Percentiles rank a stretch among this genome's conserved stretches.
phyloP scores from a whole-genome alignment of 768 basidiomycete genomes.

The Melanogaster broomeanus region DNA sequence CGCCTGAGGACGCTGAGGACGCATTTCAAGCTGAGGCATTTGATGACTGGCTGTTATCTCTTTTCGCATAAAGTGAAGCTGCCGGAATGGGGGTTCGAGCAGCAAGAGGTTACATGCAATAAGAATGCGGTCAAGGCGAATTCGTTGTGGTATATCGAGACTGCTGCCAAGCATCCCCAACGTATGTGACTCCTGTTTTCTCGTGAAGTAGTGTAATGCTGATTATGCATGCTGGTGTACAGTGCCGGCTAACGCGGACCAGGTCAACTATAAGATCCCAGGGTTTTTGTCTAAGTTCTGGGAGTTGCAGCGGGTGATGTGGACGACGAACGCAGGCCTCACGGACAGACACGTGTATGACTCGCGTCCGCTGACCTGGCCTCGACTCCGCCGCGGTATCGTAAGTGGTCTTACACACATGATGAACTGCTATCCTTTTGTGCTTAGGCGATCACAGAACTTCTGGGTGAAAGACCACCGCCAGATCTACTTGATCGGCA shows the following conservation, averaged over 20 bases:
- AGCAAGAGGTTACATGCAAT: conserved; percentile 99
- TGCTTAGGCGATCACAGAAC: conserved; percentile 53
- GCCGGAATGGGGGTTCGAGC: conserved; percentile 97
- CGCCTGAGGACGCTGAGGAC: conserved; percentile 80
- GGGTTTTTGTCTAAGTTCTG: conserved; percentile 89
- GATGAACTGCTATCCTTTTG: background rate
- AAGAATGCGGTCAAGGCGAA: conserved; percentile 91
- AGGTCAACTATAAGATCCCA: conserved; percentile 90
- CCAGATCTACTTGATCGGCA: conserved; percentile 95
- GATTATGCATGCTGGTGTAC: background rate
- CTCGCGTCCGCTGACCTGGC: conserved; percentile 92
- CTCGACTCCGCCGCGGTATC: conserved; percentile 87
- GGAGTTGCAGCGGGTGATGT: conserved; percentile 94
- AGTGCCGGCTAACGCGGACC: conserved; percentile 74
- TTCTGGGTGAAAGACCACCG: conserved; percentile 98
- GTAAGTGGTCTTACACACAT: conserved; percentile 48
- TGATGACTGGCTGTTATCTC: conserved; percentile 89
- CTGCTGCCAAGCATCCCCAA: conserved; percentile 63
- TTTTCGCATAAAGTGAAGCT: conserved; percentile 98
- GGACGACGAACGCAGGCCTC: conserved; percentile 93
- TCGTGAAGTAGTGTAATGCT: background rate
- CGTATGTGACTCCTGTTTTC: conserved; percentile 46
- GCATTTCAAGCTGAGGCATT: conserved; percentile 80
- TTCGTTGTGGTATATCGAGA: conserved; percentile 94
- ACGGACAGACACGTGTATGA: conserved; percentile 96